Base-by-base conservation (phyloP, 1,284 basidiomycete genomes). In the Rhodotorula sp. region DNA sequence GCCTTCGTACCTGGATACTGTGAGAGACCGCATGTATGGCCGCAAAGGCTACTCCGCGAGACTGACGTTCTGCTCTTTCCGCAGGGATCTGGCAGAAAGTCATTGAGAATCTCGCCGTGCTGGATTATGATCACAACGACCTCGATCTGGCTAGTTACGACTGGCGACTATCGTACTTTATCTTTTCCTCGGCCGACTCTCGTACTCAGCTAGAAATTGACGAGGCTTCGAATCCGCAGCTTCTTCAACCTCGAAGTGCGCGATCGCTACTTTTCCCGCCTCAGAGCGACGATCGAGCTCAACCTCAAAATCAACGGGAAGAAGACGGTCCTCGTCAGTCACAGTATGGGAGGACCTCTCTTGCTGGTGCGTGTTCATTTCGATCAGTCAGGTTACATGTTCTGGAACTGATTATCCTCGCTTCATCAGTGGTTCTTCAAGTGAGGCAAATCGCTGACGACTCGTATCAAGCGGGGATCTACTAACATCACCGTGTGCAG, bases 61-160 rank as follows among this genome's bases (percentile, higher is more conserved):
- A 17, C 51, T 53, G 10, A 46, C 51, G 20, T 14, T 29, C 20
- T 17, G 17, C 51, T n/a, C 20, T 18, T 22, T 30, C 24, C 30
- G 20, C 42, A 65, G 73, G 76, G 79, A 77, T 79, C 49, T 79
- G 77, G 78, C 69, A 75, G 29, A 75, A 76, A 33, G 70, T 77
- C 24, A 77, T 78, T 26, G 75, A 77, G 66, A 78, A 76, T 48
- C 70, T 74, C 49, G 73, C 68, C 12, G 91, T 89, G 2, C 85
- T 95, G 29, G 90, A 90, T 76, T 96, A 96, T 77, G 93, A 95
- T 77, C 91, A 91, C 4, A 93, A 95, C 77, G 94, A 93, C 74
- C 83, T 96, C 71, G 85, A 89, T 73, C 85, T 75, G 4, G 37
- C 60, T 3, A 12, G 51, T 4, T 73, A 76, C 62, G 75, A 74